Base-by-base conservation (phyloP, 768 basidiomycete species). In the Coprinopsis marcescibilis region DNA sequence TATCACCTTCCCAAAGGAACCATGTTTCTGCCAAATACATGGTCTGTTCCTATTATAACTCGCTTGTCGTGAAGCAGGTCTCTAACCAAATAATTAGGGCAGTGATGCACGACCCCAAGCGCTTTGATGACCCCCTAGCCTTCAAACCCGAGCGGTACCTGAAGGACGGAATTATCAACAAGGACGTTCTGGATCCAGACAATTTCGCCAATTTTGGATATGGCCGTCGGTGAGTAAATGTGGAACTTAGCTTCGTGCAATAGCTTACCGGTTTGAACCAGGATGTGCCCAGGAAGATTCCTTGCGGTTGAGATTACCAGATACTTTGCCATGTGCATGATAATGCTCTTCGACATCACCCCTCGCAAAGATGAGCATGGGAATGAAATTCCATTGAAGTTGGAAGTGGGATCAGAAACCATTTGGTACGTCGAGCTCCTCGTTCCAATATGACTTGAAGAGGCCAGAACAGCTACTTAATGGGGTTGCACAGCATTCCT, bases 71-170 rank as follows among this genome's bases (percentile, higher is more conserved):
- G 46, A 29, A 44, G 13, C 35, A 36, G 15, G 13, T 13, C 7
- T 24, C 27, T n/a, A n/a, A n/a, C 13, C 27, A 42, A 21, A 19
- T 15, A 14, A 24, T n/a, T 45, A 65, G 62, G 56, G 56, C 60
- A 17, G 64, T 69, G 25, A 53, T 63, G 14, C 65, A 65, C 17
- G 61, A 70, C 45, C 60, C 60, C 4, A 57, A 53, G 6, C 54
- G 57, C 11, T 69, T 58, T 39, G 60, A 59, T 2, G 53, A 68
- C 24, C 67, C 67, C 2, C 49, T 63, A 11, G 48, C 41, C 10
- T 70, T 70, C 50, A 50, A 57, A 8, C 57, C 64, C 2, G 58
- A 58, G 11, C 52, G 67, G 25, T 65, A 60, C 39, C 23, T 65
- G 25, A 53, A 50, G 19, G 48, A 53, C 5, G 50, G 50, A 4